phyloP scores from a whole-genome alignment of 352 stramenopile genomes.

The Pythium scleroteichum region DNA sequence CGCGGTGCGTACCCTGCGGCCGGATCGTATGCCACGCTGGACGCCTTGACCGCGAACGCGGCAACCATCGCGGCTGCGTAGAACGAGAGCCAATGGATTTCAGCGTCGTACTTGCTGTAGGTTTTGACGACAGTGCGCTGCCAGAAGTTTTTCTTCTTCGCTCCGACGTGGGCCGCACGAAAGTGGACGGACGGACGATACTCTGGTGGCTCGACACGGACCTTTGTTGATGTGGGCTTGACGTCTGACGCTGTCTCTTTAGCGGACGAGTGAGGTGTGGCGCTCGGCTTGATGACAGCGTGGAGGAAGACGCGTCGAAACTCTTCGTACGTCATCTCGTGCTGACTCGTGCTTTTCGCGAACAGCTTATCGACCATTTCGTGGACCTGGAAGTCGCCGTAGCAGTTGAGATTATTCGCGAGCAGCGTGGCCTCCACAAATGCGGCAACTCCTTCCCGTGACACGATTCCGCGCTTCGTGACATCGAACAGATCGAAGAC shows the following conservation, averaged over 20 bases:
- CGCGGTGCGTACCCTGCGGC: slow-evolving; percentile 54
- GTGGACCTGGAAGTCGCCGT: slow-evolving; percentile 50
- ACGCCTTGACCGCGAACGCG: slow-evolving; percentile 54
- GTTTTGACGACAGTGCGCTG: slow-evolving; percentile 31
- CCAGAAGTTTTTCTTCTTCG: slow-evolving; percentile 21
- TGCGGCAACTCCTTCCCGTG: slow-evolving; percentile 45
- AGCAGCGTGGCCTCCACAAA: slow-evolving; percentile 65
- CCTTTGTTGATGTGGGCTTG: too few species aligned
- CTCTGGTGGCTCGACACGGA: not conserved
- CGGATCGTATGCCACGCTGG: slow-evolving; percentile 39
- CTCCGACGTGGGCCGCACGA: not conserved
- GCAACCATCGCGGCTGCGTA: slow-evolving; percentile 45
- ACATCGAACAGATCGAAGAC: slow-evolving; percentile 72
- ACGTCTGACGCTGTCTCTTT: too few species aligned
- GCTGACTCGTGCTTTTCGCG: slow-evolving; percentile 26
- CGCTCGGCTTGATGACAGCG: slow-evolving; percentile 17
- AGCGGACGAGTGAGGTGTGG: too few species aligned
- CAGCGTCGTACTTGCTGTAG: slow-evolving; percentile 47
- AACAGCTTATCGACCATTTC: slow-evolving; percentile 58
- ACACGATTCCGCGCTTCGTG: slow-evolving; percentile 42
- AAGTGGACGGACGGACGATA: slow-evolving; percentile 13
- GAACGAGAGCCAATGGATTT: slow-evolving; percentile 51
- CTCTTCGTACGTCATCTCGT: slow-evolving; percentile 58
- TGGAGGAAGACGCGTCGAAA: slow-evolving; percentile 48
- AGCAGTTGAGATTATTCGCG: slow-evolving; percentile 53